Evolutionary conservation across 768 basidiomycete species (phyloP).

Genomic region (Suillus brevipes): DNA sequence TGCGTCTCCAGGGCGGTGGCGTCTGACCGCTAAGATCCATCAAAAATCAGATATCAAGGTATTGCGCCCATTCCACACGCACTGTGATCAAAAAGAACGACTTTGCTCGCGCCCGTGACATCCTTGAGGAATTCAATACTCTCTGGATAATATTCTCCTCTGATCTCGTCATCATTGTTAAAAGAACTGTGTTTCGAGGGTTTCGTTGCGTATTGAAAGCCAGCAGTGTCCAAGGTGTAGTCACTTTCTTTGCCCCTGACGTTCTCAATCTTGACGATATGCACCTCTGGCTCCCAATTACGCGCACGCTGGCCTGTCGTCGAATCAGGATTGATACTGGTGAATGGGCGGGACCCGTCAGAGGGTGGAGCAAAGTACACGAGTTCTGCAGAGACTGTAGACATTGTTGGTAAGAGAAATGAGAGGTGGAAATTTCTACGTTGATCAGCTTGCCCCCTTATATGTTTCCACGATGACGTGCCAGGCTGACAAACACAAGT

Average conservation of each 20-base stretch:
- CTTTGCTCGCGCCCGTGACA: slow-evolving; percentile 57
- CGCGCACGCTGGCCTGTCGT: slow-evolving; percentile 34
- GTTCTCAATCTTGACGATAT: slow-evolving; percentile 47
- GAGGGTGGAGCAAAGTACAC: slow-evolving; percentile 38
- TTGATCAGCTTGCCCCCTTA: not conserved
- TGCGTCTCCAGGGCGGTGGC: slow-evolving; percentile 37
- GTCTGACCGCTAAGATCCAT: slow-evolving; percentile 43
- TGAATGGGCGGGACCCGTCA: slow-evolving; percentile 43
- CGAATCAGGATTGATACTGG: slow-evolving; percentile 35
- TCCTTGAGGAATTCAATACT: slow-evolving; percentile 57
- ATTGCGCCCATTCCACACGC: slow-evolving; percentile 19
- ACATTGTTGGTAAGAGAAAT: not conserved
- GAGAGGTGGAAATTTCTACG: not conserved
- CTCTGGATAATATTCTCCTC: slow-evolving; percentile 60
- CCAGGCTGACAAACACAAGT: not conserved
- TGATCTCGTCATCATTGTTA: slow-evolving; percentile 50
- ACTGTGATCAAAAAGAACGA: slow-evolving; percentile 71
- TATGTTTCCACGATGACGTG: not conserved
- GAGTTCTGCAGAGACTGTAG: slow-evolving; percentile 30
- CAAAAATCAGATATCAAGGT: slow-evolving; percentile 2
- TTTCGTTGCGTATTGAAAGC: slow-evolving; percentile 46
- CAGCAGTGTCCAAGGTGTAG: slow-evolving; percentile 47
- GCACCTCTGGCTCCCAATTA: slow-evolving; percentile 37
- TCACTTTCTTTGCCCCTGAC: slow-evolving; percentile 50
- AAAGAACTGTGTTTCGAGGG: slow-evolving; percentile 50